Evolutionary conservation across 2,329 filamentous ascomycete species (phyloP), one percentile per base, ranked within the genome.

Genomic region (Colletotrichum sp.): DNA sequence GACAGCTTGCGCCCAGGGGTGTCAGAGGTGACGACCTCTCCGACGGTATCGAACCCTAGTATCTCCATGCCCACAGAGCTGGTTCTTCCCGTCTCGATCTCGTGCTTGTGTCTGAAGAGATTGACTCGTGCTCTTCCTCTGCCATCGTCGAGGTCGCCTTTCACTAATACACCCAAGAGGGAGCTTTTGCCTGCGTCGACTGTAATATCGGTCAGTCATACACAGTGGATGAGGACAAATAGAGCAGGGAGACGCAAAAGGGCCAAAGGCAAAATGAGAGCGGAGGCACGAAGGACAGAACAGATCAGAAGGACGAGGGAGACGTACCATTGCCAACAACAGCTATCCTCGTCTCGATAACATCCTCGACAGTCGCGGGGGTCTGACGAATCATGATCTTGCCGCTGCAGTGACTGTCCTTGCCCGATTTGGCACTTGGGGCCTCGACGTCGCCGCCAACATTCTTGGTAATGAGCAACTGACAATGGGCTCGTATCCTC

Each of bases 31-130:
- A 99, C 91, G 32, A 98, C 94, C 30, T 96, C 92, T 32, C 97
- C 96, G 71, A 91, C 90, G 67, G 94, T 95, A 84, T 99, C 96
- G 80, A 98, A 99, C 3, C 97, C 97, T 94, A 99, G 96, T 77
- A 99, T 99, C 85, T 99, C 97, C 96, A 99, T 98, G 57, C 97
- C 96, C 1, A 99, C 97, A 0, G 96, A 98, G 83, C 95, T 98
- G 12, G 97, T 99, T 79, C 97, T 91, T 2, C 97, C 97, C 63
- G 95, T 97, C 85, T 99, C 97, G 55, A 99, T 94, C 86, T 99
- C 97, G 82, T 99, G 97, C 86, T 99, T 99, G 85, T 99, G 97
- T 18, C 97, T 92, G 86, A 99, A 99, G 15, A 99, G 92, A 79
- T 98, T 99, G 68, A 99, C 95, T 77, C 97, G 94, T 62, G 97